These are phyloP conservation scores for Nannochloropsis salina DNA, from an alignment of 108 stramenopile genomes.

Conservation along the genomic window DNA sequence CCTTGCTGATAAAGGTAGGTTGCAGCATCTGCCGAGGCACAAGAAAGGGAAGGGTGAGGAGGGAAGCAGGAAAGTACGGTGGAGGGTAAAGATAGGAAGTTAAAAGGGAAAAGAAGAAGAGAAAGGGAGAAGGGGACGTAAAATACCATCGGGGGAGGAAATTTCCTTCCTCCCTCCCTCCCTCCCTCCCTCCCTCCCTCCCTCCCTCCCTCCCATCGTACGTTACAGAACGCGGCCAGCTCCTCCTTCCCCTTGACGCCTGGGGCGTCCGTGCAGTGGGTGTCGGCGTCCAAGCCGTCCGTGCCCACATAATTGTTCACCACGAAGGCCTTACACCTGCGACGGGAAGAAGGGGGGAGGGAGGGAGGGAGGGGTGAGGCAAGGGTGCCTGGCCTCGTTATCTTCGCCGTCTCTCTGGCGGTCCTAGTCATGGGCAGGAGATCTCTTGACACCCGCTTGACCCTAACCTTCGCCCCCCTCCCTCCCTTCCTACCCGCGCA, in stretches of 20 bases:
- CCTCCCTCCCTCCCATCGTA: neutral
- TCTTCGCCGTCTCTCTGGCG: neutral
- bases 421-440: too few relatives aligned
- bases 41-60: neutral
- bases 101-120: neutral
- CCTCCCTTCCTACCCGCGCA: neutral
- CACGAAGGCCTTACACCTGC: neutral
- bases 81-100: too few relatives aligned
- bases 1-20: neutral
- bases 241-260: neutral
- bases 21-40: neutral
- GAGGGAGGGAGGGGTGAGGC: neutral
- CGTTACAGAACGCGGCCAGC: neutral
- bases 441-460: neutral
- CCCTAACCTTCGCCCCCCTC: neutral
- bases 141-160: neutral
- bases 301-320: neutral
- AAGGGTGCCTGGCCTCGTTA: neutral
- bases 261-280: neutral
- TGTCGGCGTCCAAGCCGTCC: neutral
- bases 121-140: neutral
- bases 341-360: neutral
- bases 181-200: constrained; percentile 10
- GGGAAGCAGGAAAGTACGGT: neutral
- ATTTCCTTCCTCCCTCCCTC: neutral